Conservation (phyloP, 1,284 basidiomycete genomes). For the Garcileccinum viscosum region DNA sequence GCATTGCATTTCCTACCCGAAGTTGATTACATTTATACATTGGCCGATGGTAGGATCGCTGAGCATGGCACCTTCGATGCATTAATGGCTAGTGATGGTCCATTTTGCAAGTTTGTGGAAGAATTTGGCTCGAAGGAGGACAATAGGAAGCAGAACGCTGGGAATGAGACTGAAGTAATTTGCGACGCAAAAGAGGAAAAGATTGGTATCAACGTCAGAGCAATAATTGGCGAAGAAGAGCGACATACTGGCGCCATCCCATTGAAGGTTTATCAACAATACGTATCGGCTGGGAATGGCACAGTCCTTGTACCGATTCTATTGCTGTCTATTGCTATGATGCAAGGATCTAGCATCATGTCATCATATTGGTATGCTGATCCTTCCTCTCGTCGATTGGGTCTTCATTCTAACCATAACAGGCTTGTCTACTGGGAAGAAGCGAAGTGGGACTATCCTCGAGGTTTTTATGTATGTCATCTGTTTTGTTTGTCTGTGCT, state of each 20-base stretch:
- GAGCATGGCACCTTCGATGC: conserved; percentile 80
- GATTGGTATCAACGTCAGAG: conserved; percentile 17
- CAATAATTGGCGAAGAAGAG: conserved; percentile 56
- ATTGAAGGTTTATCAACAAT: conserved; percentile 58
- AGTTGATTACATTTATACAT: conserved; percentile 76
- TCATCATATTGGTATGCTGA: conserved; percentile 65
- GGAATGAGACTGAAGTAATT: conserved; percentile 35
- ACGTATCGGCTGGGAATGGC: conserved; percentile 59
- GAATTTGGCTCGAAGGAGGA: conserved; percentile 67
- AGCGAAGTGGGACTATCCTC: conserved; percentile 54
- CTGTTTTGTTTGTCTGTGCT: not conserved
- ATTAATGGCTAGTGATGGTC: conserved; percentile 67
- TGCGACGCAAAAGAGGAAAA: conserved; percentile 35
- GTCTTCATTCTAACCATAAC: not conserved
- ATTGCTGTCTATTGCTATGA: conserved; percentile 54
- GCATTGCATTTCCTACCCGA: conserved; percentile 82
- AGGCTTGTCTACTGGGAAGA: conserved; percentile 80
- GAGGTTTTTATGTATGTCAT: conserved; percentile 65
- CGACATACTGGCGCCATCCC: conserved; percentile 60
- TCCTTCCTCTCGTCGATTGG: not conserved
- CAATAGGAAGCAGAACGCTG: conserved; percentile 29
- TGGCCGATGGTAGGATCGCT: conserved; percentile 74
- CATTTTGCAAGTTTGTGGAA: conserved; percentile 74
- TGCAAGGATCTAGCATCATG: conserved; percentile 67
- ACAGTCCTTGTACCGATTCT: conserved; percentile 59